These are phyloP conservation scores for Claviceps digitariae DNA, from an alignment of 2,329 filamentous ascomycete species.

Conservation along the genomic window DNA sequence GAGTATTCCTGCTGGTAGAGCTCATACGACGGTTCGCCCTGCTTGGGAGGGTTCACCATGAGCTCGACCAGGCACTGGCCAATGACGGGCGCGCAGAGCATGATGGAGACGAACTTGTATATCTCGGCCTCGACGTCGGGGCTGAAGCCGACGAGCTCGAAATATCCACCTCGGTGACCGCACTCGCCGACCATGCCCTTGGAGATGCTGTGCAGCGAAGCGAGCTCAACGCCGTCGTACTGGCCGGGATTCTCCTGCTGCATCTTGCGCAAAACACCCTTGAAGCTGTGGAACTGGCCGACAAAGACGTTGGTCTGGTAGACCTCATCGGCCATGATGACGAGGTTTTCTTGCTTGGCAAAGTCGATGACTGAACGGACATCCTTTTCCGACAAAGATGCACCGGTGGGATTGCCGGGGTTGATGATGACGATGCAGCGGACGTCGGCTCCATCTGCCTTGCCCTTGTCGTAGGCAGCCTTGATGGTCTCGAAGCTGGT, in stretches of 20 bases:
- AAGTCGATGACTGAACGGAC: constrained; percentile 78
- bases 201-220: constrained; percentile 81
- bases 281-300: constrained; percentile 92
- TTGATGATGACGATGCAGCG: constrained; percentile 96
- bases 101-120: constrained; percentile 98
- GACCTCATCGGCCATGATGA: constrained; percentile 90
- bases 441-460: constrained; percentile 66
- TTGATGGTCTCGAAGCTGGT: constrained; percentile 74
- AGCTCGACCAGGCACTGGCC: constrained; percentile 94
- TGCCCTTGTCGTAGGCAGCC: constrained; percentile 58
- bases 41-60: constrained; percentile 89
- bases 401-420: constrained; percentile 93
- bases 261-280: constrained; percentile 68
- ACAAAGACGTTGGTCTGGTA: constrained; percentile 98
- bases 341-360: constrained; percentile 70
- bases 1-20: constrained; percentile 80
- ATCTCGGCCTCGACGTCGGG: constrained; percentile 77
- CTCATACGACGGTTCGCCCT: constrained; percentile 71
- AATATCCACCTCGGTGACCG: constrained; percentile 94
- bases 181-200: constrained; percentile 99
- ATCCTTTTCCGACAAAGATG: constrained; percentile 65
- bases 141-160: constrained; percentile 87
- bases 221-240: constrained; percentile 79
- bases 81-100: constrained; percentile 86
- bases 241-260: constrained; percentile 61